A percentile compares a stretch with the other conserved stretches of the same genome.
phyloP scores from a whole-genome alignment of 768 basidiomycete species.

The Lentinula aciculospora region DNA sequence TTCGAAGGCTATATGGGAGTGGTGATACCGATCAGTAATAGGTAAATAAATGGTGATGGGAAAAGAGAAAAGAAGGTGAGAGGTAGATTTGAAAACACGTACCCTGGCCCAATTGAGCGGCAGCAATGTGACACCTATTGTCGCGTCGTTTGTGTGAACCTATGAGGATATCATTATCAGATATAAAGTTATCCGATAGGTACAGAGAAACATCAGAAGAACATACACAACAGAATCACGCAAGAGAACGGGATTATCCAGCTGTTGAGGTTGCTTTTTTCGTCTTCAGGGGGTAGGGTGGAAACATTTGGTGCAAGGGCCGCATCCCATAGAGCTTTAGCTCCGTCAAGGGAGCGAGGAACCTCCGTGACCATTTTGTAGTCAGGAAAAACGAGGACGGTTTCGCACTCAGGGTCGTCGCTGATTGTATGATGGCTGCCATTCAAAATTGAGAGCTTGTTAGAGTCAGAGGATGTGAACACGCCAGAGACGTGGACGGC shows the following conservation, averaged over 20 bases:
- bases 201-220: constrained; percentile 7
- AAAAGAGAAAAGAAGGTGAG: background rate
- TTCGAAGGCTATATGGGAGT: constrained; percentile 45
- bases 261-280: constrained; percentile 48
- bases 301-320: constrained; percentile 56
- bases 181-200: constrained; percentile 10
- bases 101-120: constrained; percentile 79
- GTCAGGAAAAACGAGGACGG: constrained; percentile 89
- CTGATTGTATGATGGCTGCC: constrained; percentile 75
- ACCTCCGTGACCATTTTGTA: constrained; percentile 80
- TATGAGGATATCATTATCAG: constrained; percentile 24
- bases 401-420: constrained; percentile 59
- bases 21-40: constrained; percentile 13
- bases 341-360: constrained; percentile 55
- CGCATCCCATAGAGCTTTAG: constrained; percentile 60
- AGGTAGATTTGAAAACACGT: constrained; percentile 14
- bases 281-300: constrained; percentile 36
- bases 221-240: constrained; percentile 83
- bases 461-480: constrained; percentile 50
- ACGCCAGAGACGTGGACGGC: constrained; percentile 40
- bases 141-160: constrained; percentile 93
- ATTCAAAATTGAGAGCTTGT: constrained; percentile 69
- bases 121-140: constrained; percentile 85
- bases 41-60: background rate
- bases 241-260: constrained; percentile 89